A percentile compares a stretch with the other conserved stretches of the same genome.
These are phyloP conservation scores for Oemleria cerasiformis DNA, from an alignment of 306 rosid genomes.

Conservation along the genomic window DNA sequence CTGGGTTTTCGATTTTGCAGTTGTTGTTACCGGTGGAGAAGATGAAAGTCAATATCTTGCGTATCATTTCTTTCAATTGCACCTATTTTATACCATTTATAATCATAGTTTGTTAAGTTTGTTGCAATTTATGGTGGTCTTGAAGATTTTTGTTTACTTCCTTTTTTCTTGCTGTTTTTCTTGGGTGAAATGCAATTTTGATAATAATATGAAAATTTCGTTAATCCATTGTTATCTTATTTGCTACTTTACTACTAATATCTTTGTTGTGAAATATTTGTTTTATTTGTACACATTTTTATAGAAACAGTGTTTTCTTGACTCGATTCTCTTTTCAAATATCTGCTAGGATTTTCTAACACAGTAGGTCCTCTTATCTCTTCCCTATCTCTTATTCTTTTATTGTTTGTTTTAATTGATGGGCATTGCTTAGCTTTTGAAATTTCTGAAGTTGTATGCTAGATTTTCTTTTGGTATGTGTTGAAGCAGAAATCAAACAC, in stretches of 20 bases:
- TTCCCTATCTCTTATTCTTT: conserved; percentile 11
- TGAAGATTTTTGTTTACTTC: neutral
- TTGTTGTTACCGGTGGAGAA: conserved; percentile 15
- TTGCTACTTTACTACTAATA: neutral
- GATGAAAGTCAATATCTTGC: conserved; percentile 64
- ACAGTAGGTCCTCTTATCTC: conserved; percentile 49
- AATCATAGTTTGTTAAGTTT: neutral
- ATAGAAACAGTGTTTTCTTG: conserved; percentile 39
- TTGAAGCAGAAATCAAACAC: too few species aligned
- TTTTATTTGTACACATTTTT: conserved; percentile 19
- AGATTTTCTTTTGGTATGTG: too few species aligned
- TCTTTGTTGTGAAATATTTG: conserved; percentile 2
- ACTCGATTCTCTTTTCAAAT: conserved; percentile 29
- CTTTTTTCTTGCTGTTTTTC: neutral
- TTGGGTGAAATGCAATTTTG: neutral
- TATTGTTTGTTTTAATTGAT: too few species aligned
- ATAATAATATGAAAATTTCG: neutral
- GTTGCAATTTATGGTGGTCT: conserved; percentile 2
- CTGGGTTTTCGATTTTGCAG: conserved; percentile 16
- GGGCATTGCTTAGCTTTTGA: too few species aligned
- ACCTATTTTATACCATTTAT: neutral
- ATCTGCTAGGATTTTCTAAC: conserved; percentile 22
- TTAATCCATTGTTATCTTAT: neutral
- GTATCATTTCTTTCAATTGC: conserved; percentile 33
- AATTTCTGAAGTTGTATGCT: too few species aligned